Evolutionary conservation across 2,329 filamentous ascomycete genomes (phyloP), one percentile per base, ranked within the genome.

Genomic region (Ophiostoma fasciatum): DNA sequence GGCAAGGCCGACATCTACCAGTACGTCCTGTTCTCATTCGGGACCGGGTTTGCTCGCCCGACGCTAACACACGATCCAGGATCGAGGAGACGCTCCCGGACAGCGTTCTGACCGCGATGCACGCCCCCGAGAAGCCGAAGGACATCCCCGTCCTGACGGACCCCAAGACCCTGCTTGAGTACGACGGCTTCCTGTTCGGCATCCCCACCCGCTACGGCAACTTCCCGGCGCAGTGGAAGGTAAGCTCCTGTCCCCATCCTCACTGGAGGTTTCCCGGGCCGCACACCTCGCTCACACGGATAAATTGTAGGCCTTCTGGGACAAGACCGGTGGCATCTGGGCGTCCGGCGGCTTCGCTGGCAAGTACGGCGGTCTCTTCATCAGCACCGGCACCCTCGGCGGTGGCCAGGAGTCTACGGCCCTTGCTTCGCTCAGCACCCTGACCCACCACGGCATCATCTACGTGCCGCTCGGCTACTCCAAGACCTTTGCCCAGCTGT

Each of bases 171-270:
- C 76, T 94, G 29, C 72, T 77, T 52, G 45, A 64, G 36, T 96
- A 92, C 64, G 87, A 96, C 53, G 90, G 66, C 47, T 78, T 94
- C 66, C 77, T 98, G 45, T 71, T 96, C 51, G 90, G 90, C 47
- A 90, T 96, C 57, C 90, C 90, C 41, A 98, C 90, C 35, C 75
- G 90, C 48, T 98, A 83, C 64, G 90, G 90, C 51, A 96, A 92
- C 74, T 94, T 94, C 71, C 87, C 88, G 33, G 82, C 79, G 14
- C 90, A 98, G 64, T 94, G 82, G 82, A 94, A 90, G 69, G 60
- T 59, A 46, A 35, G 49, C 39, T 13, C n/a, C 13, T 25, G 10
- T 4, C 11, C 23, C 7, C 7, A 9, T 12, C 23, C 4, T 25
- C 23, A n/a, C n/a, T n/a, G n/a, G n/a, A n/a, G n/a, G n/a, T n/a